Conservation (phyloP, 257 asterid species). For the Solanum sejunctum region DNA sequence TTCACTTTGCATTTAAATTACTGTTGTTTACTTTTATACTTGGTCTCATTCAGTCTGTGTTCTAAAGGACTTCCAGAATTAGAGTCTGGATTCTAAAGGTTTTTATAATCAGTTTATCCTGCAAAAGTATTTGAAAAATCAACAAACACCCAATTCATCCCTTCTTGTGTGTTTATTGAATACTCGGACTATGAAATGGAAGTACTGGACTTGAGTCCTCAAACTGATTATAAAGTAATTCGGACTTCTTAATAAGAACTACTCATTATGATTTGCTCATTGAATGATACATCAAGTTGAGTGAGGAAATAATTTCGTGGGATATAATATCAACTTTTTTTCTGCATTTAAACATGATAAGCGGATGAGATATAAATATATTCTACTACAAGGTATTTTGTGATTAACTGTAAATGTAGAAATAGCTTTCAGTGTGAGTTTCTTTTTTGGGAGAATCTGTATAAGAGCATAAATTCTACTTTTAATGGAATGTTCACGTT, state of each 20-base stretch:
- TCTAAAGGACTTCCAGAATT: not conserved
- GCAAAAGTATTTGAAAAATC: not conserved
- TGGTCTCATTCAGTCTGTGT: not conserved
- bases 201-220: not conserved
- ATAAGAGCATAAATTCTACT: not conserved
- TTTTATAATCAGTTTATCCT: not conserved
- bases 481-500: slow-evolving; percentile 1
- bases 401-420: not conserved
- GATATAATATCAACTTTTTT: not conserved
- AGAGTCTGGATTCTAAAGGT: not conserved
- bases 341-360: not conserved
- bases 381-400: too few relatives aligned
- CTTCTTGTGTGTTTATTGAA: not conserved
- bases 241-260: not conserved
- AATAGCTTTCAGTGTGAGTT: not conserved
- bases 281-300: not conserved
- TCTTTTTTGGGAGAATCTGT: not conserved
- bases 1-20: not conserved
- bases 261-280: not conserved
- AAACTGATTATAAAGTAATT: not conserved
- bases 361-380: not conserved
- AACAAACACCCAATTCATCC: not conserved
- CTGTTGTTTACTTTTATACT: not conserved
- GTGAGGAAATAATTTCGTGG: not conserved
- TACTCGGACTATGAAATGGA: not conserved